Conservation (phyloP, 75 land plant species). For the Picea sitchensis region DNA sequence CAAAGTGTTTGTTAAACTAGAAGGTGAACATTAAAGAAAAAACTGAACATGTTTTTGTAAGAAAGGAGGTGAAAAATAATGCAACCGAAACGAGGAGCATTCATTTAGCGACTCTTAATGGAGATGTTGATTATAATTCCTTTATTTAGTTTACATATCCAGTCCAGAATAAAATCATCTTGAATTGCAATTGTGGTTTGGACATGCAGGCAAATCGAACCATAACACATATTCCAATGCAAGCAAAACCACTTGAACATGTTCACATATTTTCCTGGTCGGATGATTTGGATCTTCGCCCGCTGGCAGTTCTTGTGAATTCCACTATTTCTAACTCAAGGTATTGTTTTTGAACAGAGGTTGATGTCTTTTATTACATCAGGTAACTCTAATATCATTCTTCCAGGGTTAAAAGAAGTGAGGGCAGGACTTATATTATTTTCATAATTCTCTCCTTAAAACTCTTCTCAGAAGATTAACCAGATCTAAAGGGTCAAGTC, state of each 20-base stretch:
- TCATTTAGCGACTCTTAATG: background rate
- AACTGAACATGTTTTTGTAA: background rate
- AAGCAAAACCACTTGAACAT: slow-evolving; percentile 1
- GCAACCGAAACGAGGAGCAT: background rate
- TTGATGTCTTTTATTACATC: background rate
- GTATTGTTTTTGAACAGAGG: slow-evolving; percentile 15
- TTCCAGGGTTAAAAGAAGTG: background rate
- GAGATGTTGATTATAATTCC: background rate
- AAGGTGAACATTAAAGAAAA: background rate
- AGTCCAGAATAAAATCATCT: background rate
- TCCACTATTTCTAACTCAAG: slow-evolving; percentile 52
- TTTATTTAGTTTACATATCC: background rate
- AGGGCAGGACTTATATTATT: background rate
- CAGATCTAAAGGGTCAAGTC: background rate
- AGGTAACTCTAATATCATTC: background rate
- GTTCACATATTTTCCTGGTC: slow-evolving; percentile 52
- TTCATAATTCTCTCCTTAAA: background rate
- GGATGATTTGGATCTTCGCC: slow-evolving; percentile 51
- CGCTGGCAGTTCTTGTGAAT: slow-evolving; percentile 48
- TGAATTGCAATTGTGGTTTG: slow-evolving; percentile 7
- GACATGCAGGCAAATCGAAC: slow-evolving; percentile 8
- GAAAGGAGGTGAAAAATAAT: background rate
- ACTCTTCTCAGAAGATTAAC: background rate
- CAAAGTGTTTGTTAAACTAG: background rate
- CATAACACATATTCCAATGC: slow-evolving; percentile 6